Base-by-base conservation (phyloP, 2,329 filamentous ascomycete genomes). In the Fusarium torreyae region DNA sequence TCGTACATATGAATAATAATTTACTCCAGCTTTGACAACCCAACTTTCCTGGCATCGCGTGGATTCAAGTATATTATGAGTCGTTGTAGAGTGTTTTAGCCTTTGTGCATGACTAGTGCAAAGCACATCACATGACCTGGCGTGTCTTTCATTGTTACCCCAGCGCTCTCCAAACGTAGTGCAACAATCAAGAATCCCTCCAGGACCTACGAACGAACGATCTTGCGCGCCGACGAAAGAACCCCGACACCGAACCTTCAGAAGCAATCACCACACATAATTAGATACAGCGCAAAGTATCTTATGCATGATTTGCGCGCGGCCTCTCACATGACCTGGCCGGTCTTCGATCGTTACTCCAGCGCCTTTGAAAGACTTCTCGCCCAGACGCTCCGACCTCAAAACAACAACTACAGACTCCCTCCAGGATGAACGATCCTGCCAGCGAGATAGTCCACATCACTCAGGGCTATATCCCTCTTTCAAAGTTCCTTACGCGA, bases 401-500 rank as follows among this genome's bases (percentile, higher is more conserved):
- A 61, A 50, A 63, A 46, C 61, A 73, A 38, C 64, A 71, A 34
- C 28, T 44, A 17, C 57, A 62, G 20, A 59, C 76, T 56, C 72
- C 75, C 39, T 66, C 78, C 48, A 82, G 81, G 63, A 86, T 89
- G 81, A 87, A 88, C 74, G 84, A 89, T 63, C 79, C 89, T 2
- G 88, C 88, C 13, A 85, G 87, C 60, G 87, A 89, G 74, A 88
- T 91, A 38, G 79, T 82, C 38, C 93, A 97, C 75, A 91, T 97
- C 61, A 91, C 91, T 0, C 84, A 90, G 59, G 91, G 89, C 34
- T 97, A 94, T 77, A 86, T 95, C 57, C 90, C 93, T 6, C 85
- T 98, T 20, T 89, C 90, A 6, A 87, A 87, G 15, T 82, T 99
- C 45, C 86, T 98, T 53, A 88, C 89, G 68, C 90, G 96, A 71